Conservation (phyloP, 768 basidiomycete species). For the Lactifluus pinguis region DNA sequence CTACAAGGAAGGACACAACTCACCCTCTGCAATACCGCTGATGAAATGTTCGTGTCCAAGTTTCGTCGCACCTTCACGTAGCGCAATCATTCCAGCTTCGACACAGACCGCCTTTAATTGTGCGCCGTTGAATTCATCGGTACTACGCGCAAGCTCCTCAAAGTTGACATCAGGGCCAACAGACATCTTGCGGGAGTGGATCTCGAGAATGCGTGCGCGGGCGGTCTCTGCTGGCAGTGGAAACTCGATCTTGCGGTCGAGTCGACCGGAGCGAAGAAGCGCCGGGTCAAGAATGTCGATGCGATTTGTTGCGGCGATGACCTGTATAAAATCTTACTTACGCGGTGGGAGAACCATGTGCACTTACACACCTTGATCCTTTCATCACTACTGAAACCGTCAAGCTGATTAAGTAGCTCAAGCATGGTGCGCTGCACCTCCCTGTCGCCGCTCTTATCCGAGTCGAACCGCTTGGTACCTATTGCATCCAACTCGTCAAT, state of each 20-base stretch:
- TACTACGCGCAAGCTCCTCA: constrained; percentile 91
- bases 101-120: constrained; percentile 97
- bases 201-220: constrained; percentile 92
- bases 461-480: constrained; percentile 97
- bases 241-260: constrained; percentile 98
- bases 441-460: constrained; percentile 96
- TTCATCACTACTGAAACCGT: constrained; percentile 95
- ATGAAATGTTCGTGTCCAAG: constrained; percentile 94
- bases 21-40: constrained; percentile 82
- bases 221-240: constrained; percentile 93
- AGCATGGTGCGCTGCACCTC: constrained; percentile 99
- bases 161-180: constrained; percentile 85
- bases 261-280: constrained; percentile 92
- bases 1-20: constrained; percentile 19
- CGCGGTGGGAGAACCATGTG: not conserved
- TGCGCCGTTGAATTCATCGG: constrained; percentile 98
- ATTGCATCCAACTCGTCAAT: constrained; percentile 99
- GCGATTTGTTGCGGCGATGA: constrained; percentile 97
- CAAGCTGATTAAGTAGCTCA: constrained; percentile 94
- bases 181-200: constrained; percentile 96
- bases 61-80: constrained; percentile 85
- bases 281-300: constrained; percentile 98
- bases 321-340: constrained; percentile 39
- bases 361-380: constrained; percentile 74
- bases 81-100: constrained; percentile 98